Evolutionary conservation across 345 rosid species (phyloP).

Genomic region (Eucalyptus lansdowneana): DNA sequence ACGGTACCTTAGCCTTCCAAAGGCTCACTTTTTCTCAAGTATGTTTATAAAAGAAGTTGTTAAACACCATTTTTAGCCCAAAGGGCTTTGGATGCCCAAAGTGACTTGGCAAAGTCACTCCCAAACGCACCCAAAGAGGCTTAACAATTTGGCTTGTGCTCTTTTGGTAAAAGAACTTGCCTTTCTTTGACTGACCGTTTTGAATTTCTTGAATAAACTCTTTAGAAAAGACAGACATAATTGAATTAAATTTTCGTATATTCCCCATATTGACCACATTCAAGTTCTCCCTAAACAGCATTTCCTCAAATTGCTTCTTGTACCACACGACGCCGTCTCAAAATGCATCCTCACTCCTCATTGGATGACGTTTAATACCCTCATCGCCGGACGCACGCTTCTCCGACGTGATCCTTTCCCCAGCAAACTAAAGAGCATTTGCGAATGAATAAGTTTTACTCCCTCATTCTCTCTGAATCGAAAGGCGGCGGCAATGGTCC

Average conservation of each 20-base stretch:
- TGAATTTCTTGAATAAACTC: not conserved
- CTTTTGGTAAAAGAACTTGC: not conserved
- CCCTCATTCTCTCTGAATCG: not conserved
- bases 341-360: not conserved
- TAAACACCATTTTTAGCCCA: too few species aligned
- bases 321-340: rapidly evolving
- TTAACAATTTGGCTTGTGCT: not conserved
- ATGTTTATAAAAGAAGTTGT: too few species aligned
- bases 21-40: too few species aligned
- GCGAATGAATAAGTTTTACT: not conserved
- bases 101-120: too few species aligned
- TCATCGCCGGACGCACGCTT: not conserved
- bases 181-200: not conserved
- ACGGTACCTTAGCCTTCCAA: too few species aligned
- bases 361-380: not conserved
- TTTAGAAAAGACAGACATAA: not conserved
- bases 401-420: not conserved
- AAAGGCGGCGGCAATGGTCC: not conserved
- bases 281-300: not conserved
- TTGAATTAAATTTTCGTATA: not conserved
- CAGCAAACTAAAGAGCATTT: not conserved
- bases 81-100: too few species aligned
- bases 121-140: not conserved
- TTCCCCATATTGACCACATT: not conserved
- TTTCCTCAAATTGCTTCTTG: not conserved